Conservation (phyloP, 495 filamentous ascomycete species). For the Hypoxylon trugodes region DNA sequence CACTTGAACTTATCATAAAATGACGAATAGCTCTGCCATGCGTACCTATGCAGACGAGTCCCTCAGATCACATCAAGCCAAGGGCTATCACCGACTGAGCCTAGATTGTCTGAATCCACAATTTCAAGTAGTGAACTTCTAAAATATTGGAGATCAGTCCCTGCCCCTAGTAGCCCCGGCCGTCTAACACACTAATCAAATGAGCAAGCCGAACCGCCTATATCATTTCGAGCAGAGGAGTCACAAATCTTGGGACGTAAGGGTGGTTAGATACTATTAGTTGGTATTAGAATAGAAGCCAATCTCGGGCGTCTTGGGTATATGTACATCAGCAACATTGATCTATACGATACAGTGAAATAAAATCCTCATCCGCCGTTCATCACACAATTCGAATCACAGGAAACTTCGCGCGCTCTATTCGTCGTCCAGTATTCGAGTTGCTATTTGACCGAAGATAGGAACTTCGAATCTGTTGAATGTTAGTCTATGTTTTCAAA, state of each 20-base stretch:
- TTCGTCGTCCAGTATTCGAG: conserved; percentile 92
- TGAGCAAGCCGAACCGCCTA: no score
- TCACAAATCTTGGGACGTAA: neutral
- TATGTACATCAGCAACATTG: conserved; percentile 22
- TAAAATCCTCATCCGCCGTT: neutral
- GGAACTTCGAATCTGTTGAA: conserved; percentile 77
- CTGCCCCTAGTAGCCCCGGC: no score
- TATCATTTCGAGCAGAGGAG: no score
- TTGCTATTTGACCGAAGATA: conserved; percentile 83
- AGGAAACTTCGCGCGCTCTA: conserved; percentile 46
- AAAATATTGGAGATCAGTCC: no score
- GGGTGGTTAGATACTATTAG: conserved; percentile 1
- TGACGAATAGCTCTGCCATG: no score
- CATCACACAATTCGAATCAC: neutral
- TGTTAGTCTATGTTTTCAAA: conserved; percentile 9
- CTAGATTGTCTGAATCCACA: no score
- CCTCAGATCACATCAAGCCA: no score
- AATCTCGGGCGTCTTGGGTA: conserved; percentile 18
- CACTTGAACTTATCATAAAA: no score
- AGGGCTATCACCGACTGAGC: no score
- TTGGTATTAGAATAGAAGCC: conserved; percentile 24
- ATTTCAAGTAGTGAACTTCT: no score
- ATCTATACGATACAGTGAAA: conserved; percentile 26
- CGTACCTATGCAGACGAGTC: no score
- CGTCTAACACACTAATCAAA: no score